Base-by-base conservation (phyloP, 352 stramenopile species). In the Phytophthora litchii region DNA sequence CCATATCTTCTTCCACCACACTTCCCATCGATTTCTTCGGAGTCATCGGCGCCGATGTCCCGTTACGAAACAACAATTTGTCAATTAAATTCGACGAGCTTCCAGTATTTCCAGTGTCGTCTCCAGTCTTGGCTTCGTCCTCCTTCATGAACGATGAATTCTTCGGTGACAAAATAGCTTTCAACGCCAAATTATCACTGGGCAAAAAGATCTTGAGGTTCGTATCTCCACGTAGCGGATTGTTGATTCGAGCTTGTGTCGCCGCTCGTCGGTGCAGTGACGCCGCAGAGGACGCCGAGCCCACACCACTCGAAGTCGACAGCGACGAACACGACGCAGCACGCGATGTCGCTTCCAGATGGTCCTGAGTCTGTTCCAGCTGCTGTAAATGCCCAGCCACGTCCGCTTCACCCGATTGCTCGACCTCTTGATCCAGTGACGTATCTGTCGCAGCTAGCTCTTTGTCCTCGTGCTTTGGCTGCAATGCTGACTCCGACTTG, bases 181-280 rank as follows among this genome's bases (percentile, higher is more conserved):
- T 78, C 14, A 88, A 54, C 25, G 78, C 76, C 42, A 88, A 41
- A 36, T 70, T 80, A 44, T 88, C 76, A 11, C 62, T 76, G 5
- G 78, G 72, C 20, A 81, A 62, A 36, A 88, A 85, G 43, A 86
- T 86, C 46, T 74, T 73, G 37, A 86, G 56, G 46, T 56, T 72
- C 1, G 53, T 61, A 35, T 76, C 67, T 21, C 65, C 55, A 38
- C 54, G 58, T 21, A 78, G 36, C 11, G 60, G 60, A 23, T 74
- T 74, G 12, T 21, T 32, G 2, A 52, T 11, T 0, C 49, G 48
- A 11, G 42, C 21, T 21, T 64, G 49, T 5, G 21, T 49, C 10
- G 47, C 46, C 29, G 42, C 27, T 16, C 43, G 51, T 51, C 57
- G 35, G 2, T 58, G 51, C 9, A 67, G n/a, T 9, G 60, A 60